These are phyloP conservation scores for Pythium apleroticum DNA, from an alignment of 352 stramenopile species.

Conservation along the genomic window DNA sequence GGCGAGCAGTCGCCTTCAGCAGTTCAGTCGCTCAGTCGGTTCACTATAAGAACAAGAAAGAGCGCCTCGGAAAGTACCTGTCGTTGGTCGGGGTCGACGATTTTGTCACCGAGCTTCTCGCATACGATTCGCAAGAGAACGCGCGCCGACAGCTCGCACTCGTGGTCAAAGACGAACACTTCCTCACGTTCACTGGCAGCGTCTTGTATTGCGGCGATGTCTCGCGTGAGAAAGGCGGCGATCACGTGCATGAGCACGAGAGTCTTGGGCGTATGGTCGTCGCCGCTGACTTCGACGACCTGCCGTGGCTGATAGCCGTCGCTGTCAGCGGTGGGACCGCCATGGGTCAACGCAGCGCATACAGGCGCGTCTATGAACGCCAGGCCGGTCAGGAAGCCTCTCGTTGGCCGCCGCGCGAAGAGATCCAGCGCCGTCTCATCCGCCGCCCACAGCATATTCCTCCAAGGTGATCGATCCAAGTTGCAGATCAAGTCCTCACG, in stretches of 20 bases:
- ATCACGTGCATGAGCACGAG: conserved; percentile 59
- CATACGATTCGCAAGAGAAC: conserved; percentile 30
- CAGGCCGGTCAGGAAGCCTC: conserved; percentile 56
- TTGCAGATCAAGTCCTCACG: background rate
- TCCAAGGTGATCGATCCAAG: too few relatives aligned
- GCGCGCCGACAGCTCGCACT: conserved; percentile 40
- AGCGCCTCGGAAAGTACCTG: conserved; percentile 7
- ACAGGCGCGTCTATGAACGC: conserved; percentile 53
- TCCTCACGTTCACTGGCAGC: conserved; percentile 16
- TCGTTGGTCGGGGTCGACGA: conserved; percentile 16
- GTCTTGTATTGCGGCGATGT: conserved; percentile 3
- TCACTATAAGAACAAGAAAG: too few relatives aligned
- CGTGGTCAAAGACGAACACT: conserved; percentile 70
- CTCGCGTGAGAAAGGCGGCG: conserved; percentile 51
- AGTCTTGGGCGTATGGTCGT: conserved; percentile 36
- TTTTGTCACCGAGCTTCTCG: conserved; percentile 13
- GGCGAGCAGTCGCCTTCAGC: conserved; percentile 11
- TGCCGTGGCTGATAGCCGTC: conserved; percentile 58
- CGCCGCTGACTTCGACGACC: conserved; percentile 57
- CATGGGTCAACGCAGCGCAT: background rate
- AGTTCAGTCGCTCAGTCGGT: background rate
- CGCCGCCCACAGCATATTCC: conserved; percentile 37
- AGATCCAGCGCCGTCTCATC: conserved; percentile 77
- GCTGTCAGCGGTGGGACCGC: conserved; percentile 7
- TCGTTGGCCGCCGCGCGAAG: conserved; percentile 52